Evolutionary conservation across 2,329 filamentous ascomycete genomes (phyloP).

Genomic region (Diplodia seriata): DNA sequence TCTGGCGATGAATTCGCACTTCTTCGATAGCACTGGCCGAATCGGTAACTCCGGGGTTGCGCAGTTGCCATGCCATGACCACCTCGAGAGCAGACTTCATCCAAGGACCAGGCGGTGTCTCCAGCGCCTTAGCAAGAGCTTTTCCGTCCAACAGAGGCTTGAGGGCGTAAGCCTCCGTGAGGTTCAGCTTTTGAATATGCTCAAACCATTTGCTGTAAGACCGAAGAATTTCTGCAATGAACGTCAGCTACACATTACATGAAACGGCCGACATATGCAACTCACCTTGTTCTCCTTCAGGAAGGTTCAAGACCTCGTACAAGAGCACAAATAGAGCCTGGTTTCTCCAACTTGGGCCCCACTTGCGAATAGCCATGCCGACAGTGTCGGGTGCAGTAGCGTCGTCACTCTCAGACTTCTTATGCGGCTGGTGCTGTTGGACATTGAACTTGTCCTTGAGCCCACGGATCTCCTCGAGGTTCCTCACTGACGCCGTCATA

Average conservation of each 20-base stretch:
- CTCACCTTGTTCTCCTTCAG: conserved; percentile 53
- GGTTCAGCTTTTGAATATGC: conserved; percentile 57
- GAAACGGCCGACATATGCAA: conserved; percentile 32
- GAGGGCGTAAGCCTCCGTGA: conserved; percentile 58
- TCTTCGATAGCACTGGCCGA: conserved; percentile 55
- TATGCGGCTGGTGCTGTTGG: conserved; percentile 54
- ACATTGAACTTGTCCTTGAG: conserved; percentile 63
- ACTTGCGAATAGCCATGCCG: conserved; percentile 76
- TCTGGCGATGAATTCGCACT: conserved; percentile 43
- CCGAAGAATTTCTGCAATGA: conserved; percentile 52
- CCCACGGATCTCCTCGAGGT: conserved; percentile 67
- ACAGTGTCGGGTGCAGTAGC: conserved; percentile 64
- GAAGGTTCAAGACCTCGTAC: conserved; percentile 61
- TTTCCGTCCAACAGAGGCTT: conserved; percentile 73
- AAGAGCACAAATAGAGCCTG: conserved; percentile 74
- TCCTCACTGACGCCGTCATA: conserved; percentile 68
- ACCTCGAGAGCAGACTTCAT: conserved; percentile 79
- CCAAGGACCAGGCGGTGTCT: conserved; percentile 78
- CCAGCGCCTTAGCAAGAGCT: conserved; percentile 71
- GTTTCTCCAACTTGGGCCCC: conserved; percentile 75
- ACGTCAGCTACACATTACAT: neutral
- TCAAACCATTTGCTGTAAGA: conserved; percentile 62
- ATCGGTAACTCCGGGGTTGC: conserved; percentile 73
- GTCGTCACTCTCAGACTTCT: conserved; percentile 53
- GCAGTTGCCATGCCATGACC: conserved; percentile 86